Conservation (phyloP, 2,329 filamentous ascomycete genomes). For the Mycosphaerelloides madeirae region DNA sequence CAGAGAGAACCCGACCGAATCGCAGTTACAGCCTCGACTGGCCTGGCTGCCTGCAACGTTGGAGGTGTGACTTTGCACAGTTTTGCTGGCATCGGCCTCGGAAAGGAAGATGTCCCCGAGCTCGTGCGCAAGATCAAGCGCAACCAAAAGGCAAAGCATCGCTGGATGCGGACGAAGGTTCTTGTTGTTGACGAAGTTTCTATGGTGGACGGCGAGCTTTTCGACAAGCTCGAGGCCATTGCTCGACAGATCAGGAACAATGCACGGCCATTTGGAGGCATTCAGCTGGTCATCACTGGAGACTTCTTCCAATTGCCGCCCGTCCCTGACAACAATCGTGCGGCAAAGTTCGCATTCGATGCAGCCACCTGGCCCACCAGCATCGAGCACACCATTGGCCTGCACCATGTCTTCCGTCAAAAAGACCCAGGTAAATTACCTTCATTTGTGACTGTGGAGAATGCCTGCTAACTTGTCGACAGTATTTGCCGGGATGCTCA, state of each 20-base stretch:
- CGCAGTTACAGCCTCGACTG: conserved; percentile 92
- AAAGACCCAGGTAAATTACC: conserved; percentile 62
- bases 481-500: conserved; percentile 91
- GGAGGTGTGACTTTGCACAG: conserved; percentile 94
- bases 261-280: conserved; percentile 87
- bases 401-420: conserved; percentile 95
- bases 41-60: conserved; percentile 92
- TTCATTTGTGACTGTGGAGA: not conserved
- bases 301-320: conserved; percentile 98
- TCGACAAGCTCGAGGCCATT: conserved; percentile 90
- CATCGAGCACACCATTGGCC: conserved; percentile 90
- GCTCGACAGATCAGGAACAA: conserved; percentile 84
- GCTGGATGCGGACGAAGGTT: conserved; percentile 84
- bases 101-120: conserved; percentile 76
- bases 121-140: conserved; percentile 86
- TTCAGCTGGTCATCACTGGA: conserved; percentile 90
- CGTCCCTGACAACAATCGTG: conserved; percentile 71
- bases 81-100: conserved; percentile 90
- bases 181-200: conserved; percentile 93
- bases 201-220: conserved; percentile 96
- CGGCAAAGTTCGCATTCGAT: conserved; percentile 87
- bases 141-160: conserved; percentile 79
- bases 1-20: conserved; percentile 73
- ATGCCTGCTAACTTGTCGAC: conserved; percentile 25
- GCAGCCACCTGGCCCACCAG: conserved; percentile 86